A percentile compares a stretch with the other conserved stretches of the same genome.
phyloP scores from a whole-genome alignment of 2,329 filamentous ascomycete species.

The Alternaria angustiovoidea region DNA sequence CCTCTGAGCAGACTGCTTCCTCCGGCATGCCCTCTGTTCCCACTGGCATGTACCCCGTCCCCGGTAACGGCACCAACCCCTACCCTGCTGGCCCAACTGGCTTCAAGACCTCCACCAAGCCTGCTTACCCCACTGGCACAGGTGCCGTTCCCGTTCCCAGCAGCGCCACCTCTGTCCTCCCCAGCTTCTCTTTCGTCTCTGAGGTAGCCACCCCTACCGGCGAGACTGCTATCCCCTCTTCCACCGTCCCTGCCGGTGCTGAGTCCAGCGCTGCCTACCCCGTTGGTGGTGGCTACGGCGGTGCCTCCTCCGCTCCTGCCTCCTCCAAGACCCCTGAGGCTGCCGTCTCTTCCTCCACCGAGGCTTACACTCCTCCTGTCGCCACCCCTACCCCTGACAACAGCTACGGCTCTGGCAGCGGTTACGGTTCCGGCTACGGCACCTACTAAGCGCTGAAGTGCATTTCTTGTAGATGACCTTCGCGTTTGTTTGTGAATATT shows the following conservation, averaged over 20 bases:
- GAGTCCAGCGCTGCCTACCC: constrained; percentile 27
- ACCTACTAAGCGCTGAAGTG: constrained; percentile 32
- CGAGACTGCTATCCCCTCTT: constrained; percentile 21
- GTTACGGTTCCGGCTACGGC: constrained; percentile 32
- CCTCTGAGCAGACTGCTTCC: constrained; percentile 18
- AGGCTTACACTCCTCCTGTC: constrained; percentile 18
- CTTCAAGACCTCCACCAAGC: constrained; percentile 44
- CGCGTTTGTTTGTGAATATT: constrained; percentile 23
- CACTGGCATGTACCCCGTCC: constrained; percentile 34
- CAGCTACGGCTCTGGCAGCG: constrained; percentile 14
- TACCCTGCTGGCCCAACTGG: constrained; percentile 40
- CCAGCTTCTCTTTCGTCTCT: constrained; percentile 36
- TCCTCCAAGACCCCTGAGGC: constrained; percentile 19
- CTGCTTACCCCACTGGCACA: constrained; percentile 28
- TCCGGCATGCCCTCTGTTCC: constrained; percentile 23
- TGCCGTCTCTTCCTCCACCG: constrained; percentile 11
- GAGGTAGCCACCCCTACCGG: constrained; percentile 27
- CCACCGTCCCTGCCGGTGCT: constrained; percentile 18
- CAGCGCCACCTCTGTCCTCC: constrained; percentile 27
- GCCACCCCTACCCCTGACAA: constrained; percentile 21
- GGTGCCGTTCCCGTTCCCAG: constrained; percentile 25
- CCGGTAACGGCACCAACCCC: constrained; percentile 39
- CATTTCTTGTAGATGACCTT: constrained; percentile 25
- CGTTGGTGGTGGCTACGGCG: constrained; percentile 21
- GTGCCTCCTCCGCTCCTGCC: constrained; percentile 18